Conservation (phyloP, 2,329 filamentous ascomycete species). For the Curvularia verruculosa region DNA sequence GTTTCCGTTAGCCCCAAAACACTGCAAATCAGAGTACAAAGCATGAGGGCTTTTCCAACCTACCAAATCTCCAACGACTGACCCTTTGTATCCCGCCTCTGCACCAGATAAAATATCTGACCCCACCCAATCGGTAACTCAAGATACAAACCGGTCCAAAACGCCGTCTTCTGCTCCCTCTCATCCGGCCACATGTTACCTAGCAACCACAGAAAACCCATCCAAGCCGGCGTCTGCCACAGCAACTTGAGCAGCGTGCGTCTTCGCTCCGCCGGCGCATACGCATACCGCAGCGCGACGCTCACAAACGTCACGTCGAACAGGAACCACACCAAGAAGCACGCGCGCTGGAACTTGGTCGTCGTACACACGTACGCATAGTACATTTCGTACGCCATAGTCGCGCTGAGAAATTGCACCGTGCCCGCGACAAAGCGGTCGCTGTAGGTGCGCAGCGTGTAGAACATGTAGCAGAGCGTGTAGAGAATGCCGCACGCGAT, state of each 20-base stretch:
- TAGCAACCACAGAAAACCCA: conserved; percentile 37
- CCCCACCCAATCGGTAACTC: conserved; percentile 51
- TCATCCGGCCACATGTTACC: conserved; percentile 46
- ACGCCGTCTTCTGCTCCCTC: conserved; percentile 50
- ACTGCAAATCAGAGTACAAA: too few species aligned
- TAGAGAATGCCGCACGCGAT: conserved; percentile 50
- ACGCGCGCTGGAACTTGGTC: conserved; percentile 41
- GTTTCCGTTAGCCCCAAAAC: conserved; percentile 1
- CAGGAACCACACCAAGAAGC: conserved; percentile 50
- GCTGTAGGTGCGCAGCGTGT: conserved; percentile 46
- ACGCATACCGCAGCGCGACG: conserved; percentile 42
- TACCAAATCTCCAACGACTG: conserved; percentile 52
- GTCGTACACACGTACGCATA: conserved; percentile 48
- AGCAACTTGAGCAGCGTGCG: conserved; percentile 33
- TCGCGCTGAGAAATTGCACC: conserved; percentile 36
- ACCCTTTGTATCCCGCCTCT: conserved; percentile 44
- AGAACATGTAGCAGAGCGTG: conserved; percentile 51
- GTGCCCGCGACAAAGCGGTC: conserved; percentile 46
- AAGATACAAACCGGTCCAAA: conserved; percentile 48
- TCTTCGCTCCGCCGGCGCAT: conserved; percentile 28
- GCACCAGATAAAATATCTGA: conserved; percentile 38
- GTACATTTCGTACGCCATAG: conserved; percentile 51
- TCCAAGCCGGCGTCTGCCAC: conserved; percentile 34
- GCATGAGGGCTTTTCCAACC: too few species aligned
- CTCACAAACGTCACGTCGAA: conserved; percentile 46